phyloP scores from a whole-genome alignment of 106 monocot genomes.

The Dioscorea alata region DNA sequence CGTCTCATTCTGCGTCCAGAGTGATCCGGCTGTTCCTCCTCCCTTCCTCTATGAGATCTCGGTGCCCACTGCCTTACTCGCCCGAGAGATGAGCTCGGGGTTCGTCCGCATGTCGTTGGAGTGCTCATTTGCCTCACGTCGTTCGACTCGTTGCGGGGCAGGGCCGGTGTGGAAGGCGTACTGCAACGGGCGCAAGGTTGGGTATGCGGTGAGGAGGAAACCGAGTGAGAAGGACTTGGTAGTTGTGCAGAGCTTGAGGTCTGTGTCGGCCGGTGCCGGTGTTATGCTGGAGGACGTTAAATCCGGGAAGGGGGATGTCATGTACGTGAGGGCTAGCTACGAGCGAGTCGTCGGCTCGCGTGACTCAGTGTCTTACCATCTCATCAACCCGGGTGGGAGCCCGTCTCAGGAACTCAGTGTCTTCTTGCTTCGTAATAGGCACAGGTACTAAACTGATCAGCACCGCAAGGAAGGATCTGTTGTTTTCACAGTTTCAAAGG shows the following conservation, averaged over 20 bases:
- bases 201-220: slow-evolving; percentile 31
- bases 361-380: slow-evolving; percentile 41
- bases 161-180: slow-evolving; percentile 26
- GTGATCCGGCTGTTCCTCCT: slow-evolving; percentile 18
- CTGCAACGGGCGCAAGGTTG: slow-evolving; percentile 39
- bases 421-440: slow-evolving; percentile 31
- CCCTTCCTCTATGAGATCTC: slow-evolving; percentile 43
- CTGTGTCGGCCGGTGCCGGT: slow-evolving; percentile 27
- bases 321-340: slow-evolving; percentile 44
- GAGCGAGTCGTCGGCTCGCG: slow-evolving; percentile 37
- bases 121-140: slow-evolving; percentile 1
- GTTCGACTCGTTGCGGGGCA: background rate
- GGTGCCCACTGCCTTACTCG: slow-evolving; percentile 31
- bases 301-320: slow-evolving; percentile 13
- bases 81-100: slow-evolving; percentile 35
- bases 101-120: slow-evolving; percentile 36
- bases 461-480: no score
- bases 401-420: slow-evolving; percentile 40
- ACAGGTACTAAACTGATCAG: no score
- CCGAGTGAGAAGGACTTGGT: slow-evolving; percentile 17
- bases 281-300: slow-evolving; percentile 1
- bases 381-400: slow-evolving; percentile 34
- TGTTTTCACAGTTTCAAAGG: no score
- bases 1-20: slow-evolving; percentile 45
- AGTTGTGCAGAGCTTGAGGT: slow-evolving; percentile 10